Base-by-base conservation (phyloP, 345 rosid species). In the Sonneratia alba region DNA sequence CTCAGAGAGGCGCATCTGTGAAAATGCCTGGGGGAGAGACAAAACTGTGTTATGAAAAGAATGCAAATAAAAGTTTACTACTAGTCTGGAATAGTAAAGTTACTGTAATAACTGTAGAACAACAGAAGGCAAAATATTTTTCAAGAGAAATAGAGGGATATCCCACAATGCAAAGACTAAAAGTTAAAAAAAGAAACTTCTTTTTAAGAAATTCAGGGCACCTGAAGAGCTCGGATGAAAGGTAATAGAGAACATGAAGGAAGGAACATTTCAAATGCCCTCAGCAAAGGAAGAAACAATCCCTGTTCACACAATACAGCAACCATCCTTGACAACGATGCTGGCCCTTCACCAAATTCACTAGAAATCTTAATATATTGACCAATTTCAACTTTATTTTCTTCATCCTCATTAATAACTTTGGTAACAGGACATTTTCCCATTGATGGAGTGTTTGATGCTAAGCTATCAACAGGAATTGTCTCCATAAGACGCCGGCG, bases 141-240 rank as follows among this genome's bases (percentile, higher is more conserved):
- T 15, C 22, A 27, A 64, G 40, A 64, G 40, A 64, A 71, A 42
- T 42, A 42, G 53, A 71, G 66, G 59, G 55, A 32, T 55, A 56
- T 21, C n/a, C 59, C 12, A 34, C 51, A 19, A 14, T 51, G 45
- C 56, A 24, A 15, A 47, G 32, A 7, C 40, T 24, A 62, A 69
- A 61, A 70, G 42, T 27, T 43, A 14, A 43, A 72, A 63, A 74
- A 42, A 74, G 40, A 24, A 36, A 37, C 47, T 65, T 42, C 49
- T 56, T 12, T 42, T 38, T 10, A 6, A 12, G 36, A 72, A 69
- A 72, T 75, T 77, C 73, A 76, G 73, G 88, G 75, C 70, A 94
- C 99, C 99, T 95, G 99, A 81, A 95, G 96, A 71, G 97, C 97
- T 63, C 99, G 92, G 81, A 92, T 75, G 81, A 95, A 90, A 78